Evolutionary conservation across 2,329 filamentous ascomycete genomes (phyloP).

Genomic region (Diaporthe sp.): DNA sequence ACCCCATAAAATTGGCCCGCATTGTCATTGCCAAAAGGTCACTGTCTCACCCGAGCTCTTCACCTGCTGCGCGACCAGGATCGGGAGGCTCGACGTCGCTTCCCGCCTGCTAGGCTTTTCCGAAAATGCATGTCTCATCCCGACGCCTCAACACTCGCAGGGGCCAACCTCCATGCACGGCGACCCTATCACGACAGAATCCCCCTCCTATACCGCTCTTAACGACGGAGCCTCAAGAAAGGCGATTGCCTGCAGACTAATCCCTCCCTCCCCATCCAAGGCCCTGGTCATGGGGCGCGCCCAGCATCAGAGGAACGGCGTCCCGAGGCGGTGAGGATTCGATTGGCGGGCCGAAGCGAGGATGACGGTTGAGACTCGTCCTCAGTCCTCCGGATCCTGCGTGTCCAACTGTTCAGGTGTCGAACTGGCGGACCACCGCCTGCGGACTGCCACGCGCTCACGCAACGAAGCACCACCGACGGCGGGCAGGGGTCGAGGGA

Average conservation of each 20-base stretch:
- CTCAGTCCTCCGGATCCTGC: constrained; percentile 1
- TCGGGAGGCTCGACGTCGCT: constrained; percentile 37
- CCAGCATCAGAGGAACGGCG: neutral
- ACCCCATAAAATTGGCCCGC: constrained; percentile 26
- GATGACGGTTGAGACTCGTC: constrained; percentile 8
- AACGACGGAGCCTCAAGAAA: neutral
- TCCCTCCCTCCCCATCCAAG: neutral
- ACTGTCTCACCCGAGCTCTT: constrained; percentile 35
- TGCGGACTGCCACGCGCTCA: constrained; percentile 6
- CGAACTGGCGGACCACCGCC: neutral
- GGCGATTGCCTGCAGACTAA: neutral
- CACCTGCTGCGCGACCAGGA: constrained; percentile 23
- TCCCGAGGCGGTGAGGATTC: constrained; percentile 13
- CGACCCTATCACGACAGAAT: neutral
- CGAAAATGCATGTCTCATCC: constrained; percentile 38
- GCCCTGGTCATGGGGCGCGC: neutral
- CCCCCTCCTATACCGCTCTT: neutral
- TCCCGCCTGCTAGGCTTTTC: constrained; percentile 35
- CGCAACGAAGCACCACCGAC: neutral
- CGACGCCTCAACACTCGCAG: constrained; percentile 6
- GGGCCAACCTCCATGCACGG: neutral
- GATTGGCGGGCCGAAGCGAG: constrained; percentile 26
- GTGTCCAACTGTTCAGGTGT: constrained; percentile 2
- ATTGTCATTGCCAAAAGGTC: constrained; percentile 15
- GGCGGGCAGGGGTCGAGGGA: neutral